These are phyloP conservation scores for Bromus sterilis DNA, from an alignment of 176 grass and related monocot genomes.

Conservation along the genomic window DNA sequence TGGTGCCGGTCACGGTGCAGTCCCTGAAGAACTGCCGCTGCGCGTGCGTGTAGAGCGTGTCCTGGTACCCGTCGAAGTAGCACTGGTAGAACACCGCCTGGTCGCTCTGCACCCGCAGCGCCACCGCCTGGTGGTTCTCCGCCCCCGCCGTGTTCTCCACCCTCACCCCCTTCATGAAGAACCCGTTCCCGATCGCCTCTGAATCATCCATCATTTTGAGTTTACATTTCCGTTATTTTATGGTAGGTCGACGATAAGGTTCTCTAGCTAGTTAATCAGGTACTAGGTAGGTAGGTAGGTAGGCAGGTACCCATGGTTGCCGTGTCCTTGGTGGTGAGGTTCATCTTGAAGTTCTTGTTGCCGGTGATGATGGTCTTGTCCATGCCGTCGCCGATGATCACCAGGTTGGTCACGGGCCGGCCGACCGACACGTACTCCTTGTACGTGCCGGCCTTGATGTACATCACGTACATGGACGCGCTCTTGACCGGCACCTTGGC, in stretches of 20 bases:
- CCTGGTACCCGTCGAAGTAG: conserved; percentile 63
- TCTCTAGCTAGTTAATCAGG: too few species aligned
- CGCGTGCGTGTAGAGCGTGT: conserved; percentile 76
- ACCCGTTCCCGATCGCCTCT: conserved; percentile 72
- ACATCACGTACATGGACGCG: conserved; percentile 21
- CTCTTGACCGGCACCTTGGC: conserved; percentile 29
- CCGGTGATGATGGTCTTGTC: conserved; percentile 58
- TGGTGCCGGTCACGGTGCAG: conserved; percentile 42
- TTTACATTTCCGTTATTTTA: too few species aligned
- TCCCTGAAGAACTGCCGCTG: conserved; percentile 75
- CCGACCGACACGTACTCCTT: conserved; percentile 56
- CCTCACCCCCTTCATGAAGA: conserved; percentile 46
- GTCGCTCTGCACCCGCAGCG: conserved; percentile 56
- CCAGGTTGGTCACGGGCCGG: conserved; percentile 32
- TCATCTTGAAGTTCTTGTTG: conserved; percentile 66
- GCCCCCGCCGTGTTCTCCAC: conserved; percentile 80
- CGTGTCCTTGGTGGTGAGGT: conserved; percentile 59
- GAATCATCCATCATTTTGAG: too few species aligned
- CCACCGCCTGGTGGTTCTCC: conserved; percentile 69
- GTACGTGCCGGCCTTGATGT: conserved; percentile 53
- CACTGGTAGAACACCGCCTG: conserved; percentile 62
- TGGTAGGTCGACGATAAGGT: too few species aligned
- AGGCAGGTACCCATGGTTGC: conserved; percentile 47
- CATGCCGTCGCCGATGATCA: conserved; percentile 49
- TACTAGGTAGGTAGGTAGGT: too few species aligned